Percentiles rank a stretch among this genome's conserved stretches.
Conservation (phyloP, 116 monocot species). For the Dioscorea cayenensis region DNA sequence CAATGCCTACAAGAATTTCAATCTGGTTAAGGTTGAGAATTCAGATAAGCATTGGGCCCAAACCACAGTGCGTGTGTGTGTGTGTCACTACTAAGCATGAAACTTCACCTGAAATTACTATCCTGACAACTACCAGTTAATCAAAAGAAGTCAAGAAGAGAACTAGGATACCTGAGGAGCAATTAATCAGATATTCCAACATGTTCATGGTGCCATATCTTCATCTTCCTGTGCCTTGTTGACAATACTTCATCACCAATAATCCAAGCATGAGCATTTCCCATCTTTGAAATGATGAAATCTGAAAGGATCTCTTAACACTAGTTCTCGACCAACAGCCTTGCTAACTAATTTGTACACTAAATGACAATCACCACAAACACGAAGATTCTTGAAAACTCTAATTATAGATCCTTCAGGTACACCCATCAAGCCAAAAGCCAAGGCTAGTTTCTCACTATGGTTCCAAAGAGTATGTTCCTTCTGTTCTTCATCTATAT, state of each 20-base stretch:
- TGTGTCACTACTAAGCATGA: no score
- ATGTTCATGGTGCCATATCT: background rate
- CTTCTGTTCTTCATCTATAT: constrained; percentile 79
- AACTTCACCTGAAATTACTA: no score
- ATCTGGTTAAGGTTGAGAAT: no score
- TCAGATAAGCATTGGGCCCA: no score
- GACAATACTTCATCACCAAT: constrained; percentile 30
- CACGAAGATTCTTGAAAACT: constrained; percentile 75
- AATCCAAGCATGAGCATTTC: constrained; percentile 75
- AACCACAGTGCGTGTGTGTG: no score
- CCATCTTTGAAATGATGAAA: constrained; percentile 71
- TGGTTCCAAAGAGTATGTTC: constrained; percentile 73
- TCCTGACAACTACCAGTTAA: no score
- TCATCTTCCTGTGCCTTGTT: background rate
- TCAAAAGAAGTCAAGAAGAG: no score
- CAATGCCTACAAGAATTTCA: no score
- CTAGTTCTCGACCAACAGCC: constrained; percentile 30
- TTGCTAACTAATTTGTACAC: constrained; percentile 62
- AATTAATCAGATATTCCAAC: no score
- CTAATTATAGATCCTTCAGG: constrained; percentile 44
- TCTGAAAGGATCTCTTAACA: constrained; percentile 69
- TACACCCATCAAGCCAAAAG: constrained; percentile 49
- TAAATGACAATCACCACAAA: constrained; percentile 75
- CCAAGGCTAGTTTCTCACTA: constrained; percentile 68
- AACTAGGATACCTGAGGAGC: no score